Conservation (phyloP, 176 grass and related monocot species). For the Bonia amplexicaulis region DNA sequence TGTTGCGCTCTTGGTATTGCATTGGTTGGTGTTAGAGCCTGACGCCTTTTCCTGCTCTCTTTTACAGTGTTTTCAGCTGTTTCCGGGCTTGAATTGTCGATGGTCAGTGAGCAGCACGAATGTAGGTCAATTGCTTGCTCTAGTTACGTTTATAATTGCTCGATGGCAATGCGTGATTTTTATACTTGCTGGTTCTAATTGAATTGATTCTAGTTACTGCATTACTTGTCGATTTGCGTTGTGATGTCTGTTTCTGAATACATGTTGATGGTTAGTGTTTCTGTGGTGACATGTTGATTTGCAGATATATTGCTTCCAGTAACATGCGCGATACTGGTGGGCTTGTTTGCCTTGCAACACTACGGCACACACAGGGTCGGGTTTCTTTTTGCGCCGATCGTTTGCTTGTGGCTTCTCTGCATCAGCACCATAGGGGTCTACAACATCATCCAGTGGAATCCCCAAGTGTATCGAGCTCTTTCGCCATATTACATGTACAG, state of each 20-base stretch:
- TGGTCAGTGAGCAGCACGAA: constrained; percentile 68
- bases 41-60: neutral
- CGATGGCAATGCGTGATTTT: neutral
- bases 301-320: constrained; percentile 87
- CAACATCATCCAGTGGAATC: constrained; percentile 89
- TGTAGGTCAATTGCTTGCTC: constrained; percentile 52
- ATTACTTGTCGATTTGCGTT: neutral
- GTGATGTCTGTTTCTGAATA: constrained; percentile 14
- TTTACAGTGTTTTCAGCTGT: constrained; percentile 86
- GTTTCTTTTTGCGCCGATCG: constrained; percentile 79
- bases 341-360: constrained; percentile 84
- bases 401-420: constrained; percentile 71
- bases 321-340: constrained; percentile 71
- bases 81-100: constrained; percentile 72
- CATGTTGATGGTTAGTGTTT: neutral
- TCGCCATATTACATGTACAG: constrained; percentile 75
- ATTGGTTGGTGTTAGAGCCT: neutral
- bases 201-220: neutral
- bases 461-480: constrained; percentile 65
- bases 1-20: neutral
- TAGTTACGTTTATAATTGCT: neutral
- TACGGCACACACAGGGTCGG: constrained; percentile 77
- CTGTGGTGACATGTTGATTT: constrained; percentile 14
- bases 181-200: neutral
- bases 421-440: constrained; percentile 80